Base-by-base conservation (phyloP, 352 stramenopile genomes). In the Elongisporangium prolatum region DNA sequence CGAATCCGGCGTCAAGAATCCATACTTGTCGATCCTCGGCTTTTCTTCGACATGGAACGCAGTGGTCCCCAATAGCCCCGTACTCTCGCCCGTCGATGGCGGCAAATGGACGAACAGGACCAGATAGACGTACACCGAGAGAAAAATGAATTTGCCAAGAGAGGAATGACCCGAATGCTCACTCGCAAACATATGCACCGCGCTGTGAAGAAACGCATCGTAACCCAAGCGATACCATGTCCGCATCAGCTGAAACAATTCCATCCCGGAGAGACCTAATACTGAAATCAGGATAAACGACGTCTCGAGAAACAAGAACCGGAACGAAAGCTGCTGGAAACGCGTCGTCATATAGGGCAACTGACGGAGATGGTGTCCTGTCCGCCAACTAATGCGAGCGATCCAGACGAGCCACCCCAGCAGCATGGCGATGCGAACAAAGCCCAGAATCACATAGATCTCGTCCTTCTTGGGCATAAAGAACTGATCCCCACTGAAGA, bases 301-400 rank as follows among this genome's bases (percentile, higher is more conserved):
- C 9, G 80, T 88, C 64, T 93, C 77, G 4, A 95, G 63, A 17
- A 88, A 77, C 14, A 95, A 57, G 57, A 95, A 96, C 13, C 88
- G 83, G 58, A 91, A 96, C 44, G 86, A 95, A 7, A 96, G 67
- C 52, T 96, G 88, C 67, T 93, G 83, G 50, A 88, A 91, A 4
- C 88, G 86, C 20, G 84, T 90, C 4, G 79, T 75, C 80, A 96
- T 94, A 65, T 96, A 96, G 22, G 82, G 75, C 6, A 96, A 56
- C 17, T 67, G 66, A 13, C 85, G 86, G 20, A 96, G n/a, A 48
- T 90, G 70, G 5, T 65, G 61, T 1, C 77, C 71, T 0, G 85
- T 89, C 54, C 72, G 64, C 50, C 69, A 79, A 17, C 77, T 80
- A 53, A 89, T 76, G 52, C 63, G 68, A 38, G 72, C 64, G 18